Base-by-base conservation (phyloP, 441 rosid genomes). In the Raphanus hybrid region DNA sequence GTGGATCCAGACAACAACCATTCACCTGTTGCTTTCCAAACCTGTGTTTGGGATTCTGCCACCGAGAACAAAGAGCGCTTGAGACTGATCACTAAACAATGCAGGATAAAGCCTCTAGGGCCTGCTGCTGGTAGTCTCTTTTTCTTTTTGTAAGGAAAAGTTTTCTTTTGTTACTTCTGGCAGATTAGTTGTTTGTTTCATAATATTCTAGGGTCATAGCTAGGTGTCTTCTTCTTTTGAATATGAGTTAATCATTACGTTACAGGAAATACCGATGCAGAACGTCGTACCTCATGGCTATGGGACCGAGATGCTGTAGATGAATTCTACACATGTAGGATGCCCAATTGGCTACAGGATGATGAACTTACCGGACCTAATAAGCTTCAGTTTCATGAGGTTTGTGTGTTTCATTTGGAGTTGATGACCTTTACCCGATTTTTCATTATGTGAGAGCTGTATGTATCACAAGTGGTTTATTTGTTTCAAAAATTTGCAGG, bases 301-400 rank as follows among this genome's bases (percentile, higher is more conserved):
- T 48, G 60, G 60, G 11, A 60, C 64, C 9, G 8, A 27, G 37
- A 27, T 27, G 64, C 16, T 60, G 64, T 60, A 27, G 64, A 60
- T 60, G n/a, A 60, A 12, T 60, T 27, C 14, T 60, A 12, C 34
- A 60, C 14, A 27, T 35, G n/a, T 60, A 6, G 11, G 8, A 48
- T 48, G 54, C 35, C 34, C 15, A 5, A 29, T 2, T 60, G 64
- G 64, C 37, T 60, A 27, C 37, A 27, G 16, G 54, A 48, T 48
- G 54, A 60, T 60, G 64, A 15, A 6, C 64, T 60, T 26, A 60
- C 64, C 3, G 39, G 39, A 60, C 7, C 4, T 12, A 14, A 60
- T 60, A 60, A 60, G 64, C 64, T 60, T 11, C 64, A 60, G 34
- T 60, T 27, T 1, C 14, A 60, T 60, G 64, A 59, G 64, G 63